phyloP scores from a whole-genome alignment of 352 stramenopile species.

The Elongisporangium anandrum region DNA sequence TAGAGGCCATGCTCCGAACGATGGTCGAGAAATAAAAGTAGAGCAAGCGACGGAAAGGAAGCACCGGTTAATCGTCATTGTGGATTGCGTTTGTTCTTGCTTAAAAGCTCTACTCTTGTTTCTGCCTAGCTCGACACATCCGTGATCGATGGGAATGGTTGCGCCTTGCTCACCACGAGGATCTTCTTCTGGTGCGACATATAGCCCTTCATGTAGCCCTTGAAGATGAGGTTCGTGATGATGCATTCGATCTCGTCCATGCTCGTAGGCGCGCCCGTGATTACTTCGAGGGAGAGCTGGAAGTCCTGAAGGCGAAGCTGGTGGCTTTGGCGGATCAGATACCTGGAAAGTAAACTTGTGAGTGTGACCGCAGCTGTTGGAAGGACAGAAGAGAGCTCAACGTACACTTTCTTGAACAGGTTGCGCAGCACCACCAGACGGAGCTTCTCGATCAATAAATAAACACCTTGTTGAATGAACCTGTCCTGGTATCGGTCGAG shows the following conservation, averaged over 20 bases:
- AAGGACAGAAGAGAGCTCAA: too few species aligned
- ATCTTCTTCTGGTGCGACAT: slow-evolving; percentile 96
- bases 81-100: background rate
- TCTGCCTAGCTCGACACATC: slow-evolving; percentile 59
- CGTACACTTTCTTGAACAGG: slow-evolving; percentile 95
- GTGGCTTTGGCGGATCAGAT: slow-evolving; percentile 78
- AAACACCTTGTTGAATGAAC: slow-evolving; percentile 92
- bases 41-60: background rate
- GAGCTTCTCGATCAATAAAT: slow-evolving; percentile 96
- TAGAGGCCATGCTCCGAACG: slow-evolving; percentile 63
- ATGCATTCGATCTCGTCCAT: slow-evolving; percentile 97
- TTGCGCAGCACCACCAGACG: slow-evolving; percentile 94
- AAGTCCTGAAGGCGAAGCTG: slow-evolving; percentile 91
- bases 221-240: slow-evolving; percentile 96
- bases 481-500: slow-evolving; percentile 87
- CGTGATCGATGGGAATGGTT: slow-evolving; percentile 90
- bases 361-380: background rate
- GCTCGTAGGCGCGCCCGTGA: slow-evolving; percentile 86
- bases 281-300: slow-evolving; percentile 77
- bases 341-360: slow-evolving; percentile 24
- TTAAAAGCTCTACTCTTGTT: background rate
- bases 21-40: slow-evolving; percentile 44
- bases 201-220: slow-evolving; percentile 95
- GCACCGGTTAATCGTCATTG: background rate
- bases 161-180: slow-evolving; percentile 93